phyloP scores from a whole-genome alignment of 768 basidiomycete species.

The Hygrocybe coccinea region DNA sequence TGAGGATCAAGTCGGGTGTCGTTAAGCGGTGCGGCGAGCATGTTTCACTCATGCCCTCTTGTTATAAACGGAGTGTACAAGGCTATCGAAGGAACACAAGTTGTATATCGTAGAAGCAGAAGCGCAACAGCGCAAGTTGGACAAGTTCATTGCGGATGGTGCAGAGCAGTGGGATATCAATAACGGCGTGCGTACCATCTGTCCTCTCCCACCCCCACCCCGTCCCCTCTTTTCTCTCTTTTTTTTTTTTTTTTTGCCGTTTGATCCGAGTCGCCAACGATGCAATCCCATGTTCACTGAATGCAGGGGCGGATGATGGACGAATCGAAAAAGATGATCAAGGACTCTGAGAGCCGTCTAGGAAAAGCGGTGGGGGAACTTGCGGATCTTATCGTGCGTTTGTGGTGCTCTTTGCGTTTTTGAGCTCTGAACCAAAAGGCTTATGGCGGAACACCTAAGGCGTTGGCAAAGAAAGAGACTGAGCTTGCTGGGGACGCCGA shows the following conservation, averaged over 20 bases:
- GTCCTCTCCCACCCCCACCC: too few relatives aligned
- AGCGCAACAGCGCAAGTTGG: constrained; percentile 53
- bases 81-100: constrained; percentile 63
- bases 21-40: constrained; percentile 52
- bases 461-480: constrained; percentile 40
- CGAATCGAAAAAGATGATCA: constrained; percentile 79
- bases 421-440: not conserved
- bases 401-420: constrained; percentile 9
- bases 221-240: too few relatives aligned
- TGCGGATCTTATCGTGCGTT: constrained; percentile 61
- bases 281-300: too few relatives aligned
- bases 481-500: constrained; percentile 40
- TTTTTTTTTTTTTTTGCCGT: too few relatives aligned
- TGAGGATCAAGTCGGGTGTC: constrained; percentile 71
- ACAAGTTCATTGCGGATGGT: constrained; percentile 52
- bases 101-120: constrained; percentile 64
- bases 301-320: constrained; percentile 60
- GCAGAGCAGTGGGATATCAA: constrained; percentile 75
- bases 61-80: constrained; percentile 25
- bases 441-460: constrained; percentile 26
- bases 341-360: constrained; percentile 58
- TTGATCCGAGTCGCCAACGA: too few relatives aligned
- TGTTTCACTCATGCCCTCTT: not conserved
- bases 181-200: constrained; percentile 68
- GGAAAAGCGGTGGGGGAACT: constrained; percentile 60